Conservation (phyloP, 1,139 yeast species). For the Suhomyces taliae region DNA sequence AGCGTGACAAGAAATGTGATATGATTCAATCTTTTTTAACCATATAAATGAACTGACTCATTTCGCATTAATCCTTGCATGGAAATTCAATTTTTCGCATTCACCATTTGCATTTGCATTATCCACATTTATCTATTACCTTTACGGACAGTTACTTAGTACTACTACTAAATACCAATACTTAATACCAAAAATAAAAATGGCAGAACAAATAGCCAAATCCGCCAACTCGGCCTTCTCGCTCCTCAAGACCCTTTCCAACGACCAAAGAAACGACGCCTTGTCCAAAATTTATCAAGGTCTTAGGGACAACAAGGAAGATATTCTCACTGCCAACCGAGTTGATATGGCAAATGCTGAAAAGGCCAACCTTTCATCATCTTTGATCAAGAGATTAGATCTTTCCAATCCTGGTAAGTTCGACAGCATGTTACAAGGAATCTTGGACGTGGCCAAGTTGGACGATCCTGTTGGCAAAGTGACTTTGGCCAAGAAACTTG, state of each 20-base stretch:
- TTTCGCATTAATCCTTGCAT: no score
- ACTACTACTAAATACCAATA: not conserved
- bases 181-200: constrained; percentile 3
- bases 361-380: constrained; percentile 54
- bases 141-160: not conserved
- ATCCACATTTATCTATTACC: not conserved
- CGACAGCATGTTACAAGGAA: constrained; percentile 93
- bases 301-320: constrained; percentile 54
- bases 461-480: constrained; percentile 90
- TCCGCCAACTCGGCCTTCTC: constrained; percentile 80
- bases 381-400: constrained; percentile 82
- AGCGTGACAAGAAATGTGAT: no score
- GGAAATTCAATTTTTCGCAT: no score
- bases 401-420: constrained; percentile 79
- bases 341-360: constrained; percentile 73
- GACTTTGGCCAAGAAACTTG: constrained; percentile 79
- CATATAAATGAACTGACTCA: no score
- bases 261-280: constrained; percentile 73
- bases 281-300: constrained; percentile 71
- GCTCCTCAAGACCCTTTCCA: constrained; percentile 69
- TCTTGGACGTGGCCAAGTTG: constrained; percentile 82
- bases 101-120: no score
- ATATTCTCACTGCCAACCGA: constrained; percentile 70
- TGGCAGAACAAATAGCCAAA: constrained; percentile 76
- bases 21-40: no score